A percentile compares a stretch with the other conserved stretches of the same genome.
phyloP scores from a whole-genome alignment of 179 eudicot species.

The Corrigiola litoralis region DNA sequence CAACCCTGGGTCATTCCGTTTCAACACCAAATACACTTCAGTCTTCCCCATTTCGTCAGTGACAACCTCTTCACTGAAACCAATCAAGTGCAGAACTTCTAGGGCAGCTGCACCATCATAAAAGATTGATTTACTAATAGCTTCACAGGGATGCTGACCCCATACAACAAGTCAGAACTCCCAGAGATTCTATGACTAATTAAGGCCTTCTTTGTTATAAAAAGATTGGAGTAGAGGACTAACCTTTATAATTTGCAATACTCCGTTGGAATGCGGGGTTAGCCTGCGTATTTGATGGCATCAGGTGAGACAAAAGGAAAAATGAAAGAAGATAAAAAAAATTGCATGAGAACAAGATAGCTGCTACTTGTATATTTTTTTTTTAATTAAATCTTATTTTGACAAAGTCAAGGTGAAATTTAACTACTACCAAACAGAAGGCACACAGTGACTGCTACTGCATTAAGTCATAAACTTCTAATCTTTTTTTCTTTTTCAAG shows the following conservation, averaged over 20 bases:
- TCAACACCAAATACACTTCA: conserved; percentile 63
- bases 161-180: neutral
- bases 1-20: conserved; percentile 77
- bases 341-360: neutral
- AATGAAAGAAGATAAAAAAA: neutral
- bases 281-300: conserved; percentile 43
- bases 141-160: neutral
- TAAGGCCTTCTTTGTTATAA: too few relatives aligned
- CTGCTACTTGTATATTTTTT: neutral
- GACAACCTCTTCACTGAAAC: conserved; percentile 61
- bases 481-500: too few relatives aligned
- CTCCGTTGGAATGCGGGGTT: conserved; percentile 64
- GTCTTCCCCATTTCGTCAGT: conserved; percentile 46
- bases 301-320: neutral
- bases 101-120: conserved; percentile 61
- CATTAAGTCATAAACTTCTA: too few relatives aligned
- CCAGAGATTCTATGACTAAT: neutral
- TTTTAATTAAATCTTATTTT: too few relatives aligned
- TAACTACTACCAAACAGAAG: too few relatives aligned
- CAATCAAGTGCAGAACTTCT: conserved; percentile 65
- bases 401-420: too few relatives aligned
- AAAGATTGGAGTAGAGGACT: neutral
- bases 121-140: neutral
- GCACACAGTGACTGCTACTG: too few relatives aligned
- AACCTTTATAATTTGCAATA: conserved; percentile 57